Conservation (phyloP, 345 rosid genomes). For the Gossypium herbaceum region DNA sequence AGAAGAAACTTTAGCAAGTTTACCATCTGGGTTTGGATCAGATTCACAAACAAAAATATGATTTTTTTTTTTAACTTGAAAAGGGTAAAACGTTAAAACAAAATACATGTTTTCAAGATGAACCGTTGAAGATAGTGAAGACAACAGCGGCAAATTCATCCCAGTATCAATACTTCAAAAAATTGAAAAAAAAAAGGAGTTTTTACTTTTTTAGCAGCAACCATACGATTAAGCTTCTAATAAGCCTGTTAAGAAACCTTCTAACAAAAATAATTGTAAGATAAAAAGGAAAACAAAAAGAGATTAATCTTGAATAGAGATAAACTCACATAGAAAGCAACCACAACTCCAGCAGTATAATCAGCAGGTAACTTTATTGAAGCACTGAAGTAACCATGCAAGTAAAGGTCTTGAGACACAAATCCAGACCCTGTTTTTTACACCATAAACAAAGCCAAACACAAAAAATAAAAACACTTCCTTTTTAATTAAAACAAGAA, state of each 20-base stretch:
- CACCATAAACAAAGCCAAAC: background rate
- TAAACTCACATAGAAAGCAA: slow-evolving; percentile 89
- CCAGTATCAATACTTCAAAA: background rate
- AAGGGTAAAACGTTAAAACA: background rate
- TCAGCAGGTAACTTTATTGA: slow-evolving; percentile 90
- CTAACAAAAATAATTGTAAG: background rate
- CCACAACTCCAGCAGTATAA: slow-evolving; percentile 97
- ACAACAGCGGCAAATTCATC: background rate
- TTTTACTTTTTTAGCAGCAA: no score
- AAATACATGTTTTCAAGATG: background rate
- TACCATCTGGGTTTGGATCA: background rate
- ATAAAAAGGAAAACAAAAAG: background rate
- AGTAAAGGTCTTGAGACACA: slow-evolving; percentile 86
- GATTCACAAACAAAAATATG: background rate
- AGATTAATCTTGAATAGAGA: slow-evolving; percentile 9
- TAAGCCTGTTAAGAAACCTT: background rate
- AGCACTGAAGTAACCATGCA: slow-evolving; percentile 93
- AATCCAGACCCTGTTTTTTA: slow-evolving; percentile 85
- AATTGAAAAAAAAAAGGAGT: background rate
- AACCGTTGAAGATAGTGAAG: no score
- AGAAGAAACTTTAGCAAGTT: background rate
- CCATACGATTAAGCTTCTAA: background rate
- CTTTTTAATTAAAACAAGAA: background rate
- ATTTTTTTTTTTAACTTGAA: background rate
- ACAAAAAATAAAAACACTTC: background rate